These are phyloP conservation scores for Parachaetomium inaequale DNA, from an alignment of 495 filamentous ascomycete genomes.

Conservation along the genomic window DNA sequence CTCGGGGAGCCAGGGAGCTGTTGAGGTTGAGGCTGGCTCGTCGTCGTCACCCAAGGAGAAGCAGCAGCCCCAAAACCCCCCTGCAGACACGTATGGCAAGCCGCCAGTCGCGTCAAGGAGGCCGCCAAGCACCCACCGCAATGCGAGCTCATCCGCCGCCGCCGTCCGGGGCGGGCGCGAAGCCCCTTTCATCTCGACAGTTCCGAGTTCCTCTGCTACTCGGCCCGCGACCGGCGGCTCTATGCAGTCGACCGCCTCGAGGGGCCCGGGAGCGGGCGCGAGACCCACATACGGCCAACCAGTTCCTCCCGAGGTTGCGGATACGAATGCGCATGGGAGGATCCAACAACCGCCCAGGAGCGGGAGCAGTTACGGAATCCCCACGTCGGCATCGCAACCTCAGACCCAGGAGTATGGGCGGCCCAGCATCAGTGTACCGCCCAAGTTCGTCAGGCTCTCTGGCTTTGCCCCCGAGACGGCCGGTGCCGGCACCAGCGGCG, in stretches of 20 bases:
- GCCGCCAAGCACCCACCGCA: slow-evolving; percentile 47
- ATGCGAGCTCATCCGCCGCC: slow-evolving; percentile 40
- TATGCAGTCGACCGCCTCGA: slow-evolving; percentile 62
- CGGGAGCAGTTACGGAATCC: slow-evolving; percentile 69
- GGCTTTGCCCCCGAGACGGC: slow-evolving; percentile 34
- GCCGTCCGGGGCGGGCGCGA: slow-evolving; percentile 53
- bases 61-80: slow-evolving; percentile 50
- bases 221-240: slow-evolving; percentile 82
- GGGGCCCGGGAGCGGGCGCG: slow-evolving; percentile 56
- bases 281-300: slow-evolving; percentile 88
- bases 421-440: slow-evolving; percentile 55
- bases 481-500: neutral
- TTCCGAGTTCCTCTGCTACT: slow-evolving; percentile 44
- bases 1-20: slow-evolving; percentile 47
- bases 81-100: slow-evolving; percentile 43
- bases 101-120: slow-evolving; percentile 40
- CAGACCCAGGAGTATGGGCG: slow-evolving; percentile 50
- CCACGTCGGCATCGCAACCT: slow-evolving; percentile 55
- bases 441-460: slow-evolving; percentile 50
- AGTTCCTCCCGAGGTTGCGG: slow-evolving; percentile 78
- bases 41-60: slow-evolving; percentile 47
- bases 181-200: slow-evolving; percentile 41
- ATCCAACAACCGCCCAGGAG: slow-evolving; percentile 81
- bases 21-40: slow-evolving; percentile 35
- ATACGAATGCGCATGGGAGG: slow-evolving; percentile 85